Evolutionary conservation across 768 basidiomycete species (phyloP), one percentile per base, ranked within the genome.

Genomic region (Tephrocybe sp.): DNA sequence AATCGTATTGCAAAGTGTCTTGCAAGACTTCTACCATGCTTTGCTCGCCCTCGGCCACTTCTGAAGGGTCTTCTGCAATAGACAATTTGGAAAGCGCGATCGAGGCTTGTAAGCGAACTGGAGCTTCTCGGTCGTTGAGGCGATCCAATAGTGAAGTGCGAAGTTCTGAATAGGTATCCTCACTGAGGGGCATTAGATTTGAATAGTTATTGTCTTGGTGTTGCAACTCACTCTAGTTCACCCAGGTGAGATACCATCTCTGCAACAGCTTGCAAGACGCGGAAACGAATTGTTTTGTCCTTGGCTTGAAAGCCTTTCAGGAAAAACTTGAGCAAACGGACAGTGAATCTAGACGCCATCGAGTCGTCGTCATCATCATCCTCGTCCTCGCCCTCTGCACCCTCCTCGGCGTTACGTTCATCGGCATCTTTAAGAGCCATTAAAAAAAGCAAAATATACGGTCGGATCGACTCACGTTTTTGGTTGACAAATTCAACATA

Each of bases 231-330:
- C 94, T 95, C 92, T 50, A 98, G 78, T 68, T 87, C 87, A 6
- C 91, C 91, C 0, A 97, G 72, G 49, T 85, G 80, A 0, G 82
- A 78, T 11, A 96, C 81, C 77, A 93, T 85, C 59, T 89, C 85
- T 0, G 87, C 82, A 12, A 91, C 77, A n/a, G 84, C 69, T 47
- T 89, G 85, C 2, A 90, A 73, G 30, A 84, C 84, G 16, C 95
- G 83, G 62, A 84, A 96, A 5, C 95, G 80, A 34, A 91, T 84
- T 38, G 75, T 76, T 69, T 95, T 98, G 70, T 96, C 92, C 65
- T 93, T 96, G 3, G 92, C 85, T 14, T 72, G 59, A 66, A 92
- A 92, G 3, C 92, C 94, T 51, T 77, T 77, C 52, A 93, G 70
- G 23, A 96, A 75, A 61, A 84, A 83, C 19, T 72, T 73, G 32